Conservation (phyloP, 257 asterid genomes). For the Solanum raphanifolium region DNA sequence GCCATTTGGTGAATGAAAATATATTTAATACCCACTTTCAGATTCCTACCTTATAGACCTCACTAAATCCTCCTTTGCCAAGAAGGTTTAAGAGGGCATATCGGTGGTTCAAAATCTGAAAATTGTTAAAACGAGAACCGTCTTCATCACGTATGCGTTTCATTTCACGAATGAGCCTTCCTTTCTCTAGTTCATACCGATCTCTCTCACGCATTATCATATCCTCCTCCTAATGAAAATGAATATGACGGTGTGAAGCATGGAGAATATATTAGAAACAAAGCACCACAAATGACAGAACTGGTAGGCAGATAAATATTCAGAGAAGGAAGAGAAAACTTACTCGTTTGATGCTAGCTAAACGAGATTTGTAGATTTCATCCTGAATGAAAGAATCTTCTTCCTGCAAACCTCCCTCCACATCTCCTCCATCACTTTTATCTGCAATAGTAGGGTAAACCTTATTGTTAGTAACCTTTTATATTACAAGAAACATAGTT, state of each 20-base stretch:
- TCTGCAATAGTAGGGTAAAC: slow-evolving; percentile 32
- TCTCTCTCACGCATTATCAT: slow-evolving; percentile 86
- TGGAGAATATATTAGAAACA: neutral
- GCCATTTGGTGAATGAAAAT: neutral
- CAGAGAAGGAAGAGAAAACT: slow-evolving; percentile 3
- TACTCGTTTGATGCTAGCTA: slow-evolving; percentile 93
- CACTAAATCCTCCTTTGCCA: slow-evolving; percentile 98
- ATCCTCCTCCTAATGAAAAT: slow-evolving; percentile 74
- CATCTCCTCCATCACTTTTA: slow-evolving; percentile 62
- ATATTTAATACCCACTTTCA: neutral
- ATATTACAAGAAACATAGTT: neutral
- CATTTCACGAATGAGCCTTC: slow-evolving; percentile 94
- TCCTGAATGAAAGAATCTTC: slow-evolving; percentile 81
- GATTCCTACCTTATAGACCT: slow-evolving; percentile 78
- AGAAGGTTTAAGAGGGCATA: slow-evolving; percentile 96
- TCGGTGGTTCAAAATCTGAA: slow-evolving; percentile 88
- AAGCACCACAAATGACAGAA: neutral
- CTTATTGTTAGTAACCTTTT: neutral
- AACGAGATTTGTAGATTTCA: slow-evolving; percentile 82
- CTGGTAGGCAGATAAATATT: neutral
- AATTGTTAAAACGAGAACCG: slow-evolving; percentile 90
- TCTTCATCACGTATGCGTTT: slow-evolving; percentile 98
- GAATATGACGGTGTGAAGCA: neutral
- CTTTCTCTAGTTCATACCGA: slow-evolving; percentile 90
- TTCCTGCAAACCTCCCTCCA: slow-evolving; percentile 62